Evolutionary conservation across 78 protist species (phyloP).

Genomic region (Dictyostelium purpureum): DNA sequence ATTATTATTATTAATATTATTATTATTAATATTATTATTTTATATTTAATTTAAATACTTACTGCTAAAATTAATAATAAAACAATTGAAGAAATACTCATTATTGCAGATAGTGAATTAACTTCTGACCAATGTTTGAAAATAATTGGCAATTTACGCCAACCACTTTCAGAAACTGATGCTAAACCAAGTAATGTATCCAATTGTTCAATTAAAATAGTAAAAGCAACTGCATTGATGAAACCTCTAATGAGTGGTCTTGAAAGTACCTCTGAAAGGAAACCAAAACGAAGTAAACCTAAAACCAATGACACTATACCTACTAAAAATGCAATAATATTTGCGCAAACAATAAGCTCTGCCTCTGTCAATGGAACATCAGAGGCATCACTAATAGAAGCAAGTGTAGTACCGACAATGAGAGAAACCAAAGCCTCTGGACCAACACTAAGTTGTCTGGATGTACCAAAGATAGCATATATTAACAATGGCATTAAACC

Average conservation of each 20-base stretch:
- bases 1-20: too few species aligned
- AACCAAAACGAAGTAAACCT: conserved; percentile 74
- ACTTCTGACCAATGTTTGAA: conserved; percentile 8
- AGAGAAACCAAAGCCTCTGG: conserved; percentile 82
- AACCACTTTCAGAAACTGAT: not conserved
- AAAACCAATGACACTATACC: conserved; percentile 55
- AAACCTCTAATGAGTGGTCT: conserved; percentile 70
- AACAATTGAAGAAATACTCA: not conserved
- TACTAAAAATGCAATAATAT: conserved; percentile 53
- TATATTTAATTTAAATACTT: not conserved
- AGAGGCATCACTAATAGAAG: not conserved
- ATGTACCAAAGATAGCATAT: conserved; percentile 87
- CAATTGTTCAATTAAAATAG: conserved; percentile 54
- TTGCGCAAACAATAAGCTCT: conserved; percentile 20
- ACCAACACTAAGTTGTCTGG: conserved; percentile 85
- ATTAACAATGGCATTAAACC: conserved; percentile 84
- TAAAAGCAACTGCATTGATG: conserved; percentile 55
- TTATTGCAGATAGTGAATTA: not conserved
- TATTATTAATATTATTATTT: not conserved
- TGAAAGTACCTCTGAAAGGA: conserved; percentile 69
- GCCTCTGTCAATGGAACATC: conserved; percentile 21
- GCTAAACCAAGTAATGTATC: conserved; percentile 27
- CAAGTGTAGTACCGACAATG: conserved; percentile 46
- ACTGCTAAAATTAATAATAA: conserved; percentile 1
- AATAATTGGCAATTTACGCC: conserved; percentile 25